A percentile compares a stretch with the other conserved stretches of the same genome.
phyloP scores from a whole-genome alignment of 495 filamentous ascomycete species.

The Penicillium antarcticum region DNA sequence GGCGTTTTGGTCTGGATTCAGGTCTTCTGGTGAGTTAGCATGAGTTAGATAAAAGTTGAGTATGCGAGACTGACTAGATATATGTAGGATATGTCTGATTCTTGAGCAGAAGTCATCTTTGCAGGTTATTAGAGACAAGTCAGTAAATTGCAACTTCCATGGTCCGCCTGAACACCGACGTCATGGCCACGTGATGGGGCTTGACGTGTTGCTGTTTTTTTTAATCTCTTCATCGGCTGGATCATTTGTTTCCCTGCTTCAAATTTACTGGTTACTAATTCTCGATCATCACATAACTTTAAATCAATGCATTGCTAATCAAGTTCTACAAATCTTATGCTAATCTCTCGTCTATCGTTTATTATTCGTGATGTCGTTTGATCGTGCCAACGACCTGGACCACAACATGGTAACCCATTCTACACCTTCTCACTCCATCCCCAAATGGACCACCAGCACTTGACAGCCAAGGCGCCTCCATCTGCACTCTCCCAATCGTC shows the following conservation, averaged over 20 bases:
- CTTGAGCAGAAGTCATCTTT: not conserved
- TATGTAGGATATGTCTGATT: not conserved
- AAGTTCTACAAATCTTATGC: conserved; percentile 18
- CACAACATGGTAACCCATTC: not conserved
- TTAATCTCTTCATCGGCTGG: no score
- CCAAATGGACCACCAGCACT: conserved; percentile 69
- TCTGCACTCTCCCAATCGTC: conserved; percentile 65
- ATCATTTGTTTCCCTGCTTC: not conserved
- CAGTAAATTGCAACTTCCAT: not conserved
- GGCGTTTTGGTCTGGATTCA: not conserved
- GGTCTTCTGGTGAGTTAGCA: not conserved
- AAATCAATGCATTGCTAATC: not conserved
- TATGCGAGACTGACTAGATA: not conserved
- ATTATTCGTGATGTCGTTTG: conserved; percentile 24
- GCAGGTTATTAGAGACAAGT: not conserved
- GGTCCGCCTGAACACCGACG: conserved; percentile 6
- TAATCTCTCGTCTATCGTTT: conserved; percentile 37
- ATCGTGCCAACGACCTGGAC: not conserved
- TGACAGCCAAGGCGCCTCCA: conserved; percentile 50
- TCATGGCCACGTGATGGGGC: conserved; percentile 16
- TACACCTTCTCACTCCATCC: conserved; percentile 46
- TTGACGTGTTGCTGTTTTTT: conserved; percentile 3
- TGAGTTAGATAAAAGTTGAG: not conserved
- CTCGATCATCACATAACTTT: not conserved
- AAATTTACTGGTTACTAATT: no score